Evolutionary conservation across 495 filamentous ascomycete species (phyloP).

Genomic region (Endocarpon pusillum): DNA sequence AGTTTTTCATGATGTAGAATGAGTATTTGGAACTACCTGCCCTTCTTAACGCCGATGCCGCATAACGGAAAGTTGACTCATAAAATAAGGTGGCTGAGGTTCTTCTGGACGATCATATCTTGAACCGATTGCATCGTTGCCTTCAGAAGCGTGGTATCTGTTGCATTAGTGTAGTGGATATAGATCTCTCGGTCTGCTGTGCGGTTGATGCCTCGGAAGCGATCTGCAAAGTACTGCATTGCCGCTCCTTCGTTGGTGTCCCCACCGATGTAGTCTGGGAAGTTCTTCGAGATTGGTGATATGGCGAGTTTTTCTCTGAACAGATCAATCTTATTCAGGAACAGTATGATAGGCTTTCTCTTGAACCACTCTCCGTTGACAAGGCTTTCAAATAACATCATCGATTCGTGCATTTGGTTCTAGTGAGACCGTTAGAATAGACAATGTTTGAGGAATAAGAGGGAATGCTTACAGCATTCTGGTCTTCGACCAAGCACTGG

Average conservation of each 20-base stretch:
- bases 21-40: no score
- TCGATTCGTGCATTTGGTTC: constrained; percentile 99
- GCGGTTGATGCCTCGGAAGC: constrained; percentile 73
- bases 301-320: constrained; percentile 76
- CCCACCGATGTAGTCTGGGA: constrained; percentile 70
- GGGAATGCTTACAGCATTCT: constrained; percentile 82
- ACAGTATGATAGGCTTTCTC: constrained; percentile 87
- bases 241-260: constrained; percentile 40
- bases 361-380: constrained; percentile 97
- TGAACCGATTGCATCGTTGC: constrained; percentile 96
- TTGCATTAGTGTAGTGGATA: constrained; percentile 85
- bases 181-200: constrained; percentile 81
- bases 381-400: constrained; percentile 96
- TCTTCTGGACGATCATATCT: constrained; percentile 98
- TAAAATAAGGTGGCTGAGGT: constrained; percentile 84
- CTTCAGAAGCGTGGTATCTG: constrained; percentile 87
- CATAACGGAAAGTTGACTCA: no score
- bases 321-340: constrained; percentile 98
- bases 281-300: constrained; percentile 75
- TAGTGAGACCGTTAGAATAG: constrained; percentile 15
- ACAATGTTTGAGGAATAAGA: background rate
- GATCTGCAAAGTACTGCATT: constrained; percentile 75
- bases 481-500: constrained; percentile 91
- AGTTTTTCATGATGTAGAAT: no score
- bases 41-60: constrained; percentile 1